Base-by-base conservation (phyloP, 176 grass and related monocot species). In the Bromus sterilis region DNA sequence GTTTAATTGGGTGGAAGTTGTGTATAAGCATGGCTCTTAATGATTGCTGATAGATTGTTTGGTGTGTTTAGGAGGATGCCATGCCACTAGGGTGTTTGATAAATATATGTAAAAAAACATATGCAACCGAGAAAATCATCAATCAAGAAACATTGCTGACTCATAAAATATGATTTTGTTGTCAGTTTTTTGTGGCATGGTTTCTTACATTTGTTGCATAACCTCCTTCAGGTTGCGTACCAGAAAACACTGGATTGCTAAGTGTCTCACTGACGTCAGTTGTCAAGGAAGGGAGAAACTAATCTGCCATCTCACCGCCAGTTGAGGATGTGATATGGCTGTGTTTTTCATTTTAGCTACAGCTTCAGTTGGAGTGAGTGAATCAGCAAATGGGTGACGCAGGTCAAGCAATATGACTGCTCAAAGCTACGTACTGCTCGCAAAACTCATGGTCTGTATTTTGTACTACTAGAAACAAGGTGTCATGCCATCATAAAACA, bases 171-270 rank as follows among this genome's bases (percentile, higher is more conserved):
- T n/a, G 26, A 71, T 42, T 56, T 74, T 4, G 51, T 60, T 78
- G 66, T 40, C 21, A 4, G 36, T 63, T 46, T 30, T 44, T 33
- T 58, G 18, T 33, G 59, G 25, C 80, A 40, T 42, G 0, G 12
- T 10, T 53, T 51, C 18, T 44, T 75, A 33, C 18, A 39, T 79
- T 37, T 69, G 29, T 55, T 51, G 75, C 18, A 13, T 81, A 53
- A 76, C 51, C 13, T 48, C 7, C 40, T 14, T 48, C 95, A 98
- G 95, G 95, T 87, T 76, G 79, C 95, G 48, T 89, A 86, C 82
- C 92, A 98, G 79, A 98, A 94, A 86, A 86, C 85, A 32, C 79
- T 90, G 30, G 44, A 73, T 82, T 86, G 84, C 72, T 94, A 83
- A 87, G 78, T 78, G 76, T 31, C 51, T 78, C 65, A 7, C 28